Evolutionary conservation across 2,329 filamentous ascomycete species (phyloP).

Genomic region (Alternaria burnsii): DNA sequence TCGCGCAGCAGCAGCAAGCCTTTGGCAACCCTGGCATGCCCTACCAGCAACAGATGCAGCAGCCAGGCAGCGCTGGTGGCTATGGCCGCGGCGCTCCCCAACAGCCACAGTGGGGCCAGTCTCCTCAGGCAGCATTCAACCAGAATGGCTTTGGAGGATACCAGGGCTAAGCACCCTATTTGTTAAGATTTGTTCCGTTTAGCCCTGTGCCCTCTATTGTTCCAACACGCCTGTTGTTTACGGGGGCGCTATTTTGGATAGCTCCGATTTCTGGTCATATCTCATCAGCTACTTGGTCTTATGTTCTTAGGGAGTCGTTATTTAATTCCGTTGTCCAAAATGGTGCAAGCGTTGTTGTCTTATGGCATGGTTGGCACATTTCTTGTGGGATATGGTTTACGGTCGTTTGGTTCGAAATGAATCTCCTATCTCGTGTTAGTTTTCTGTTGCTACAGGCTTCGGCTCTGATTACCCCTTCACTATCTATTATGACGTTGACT

Average conservation of each 20-base stretch:
- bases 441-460: slow-evolving; percentile 21
- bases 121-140: slow-evolving; percentile 56
- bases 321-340: slow-evolving; percentile 38
- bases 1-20: slow-evolving; percentile 61
- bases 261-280: slow-evolving; percentile 40
- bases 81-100: slow-evolving; percentile 78
- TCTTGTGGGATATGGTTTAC: slow-evolving; percentile 35
- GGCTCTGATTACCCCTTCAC: slow-evolving; percentile 25
- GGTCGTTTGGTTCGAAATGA: slow-evolving; percentile 34
- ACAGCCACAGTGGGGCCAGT: slow-evolving; percentile 63
- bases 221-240: slow-evolving; percentile 47
- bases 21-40: slow-evolving; percentile 68
- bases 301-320: slow-evolving; percentile 42
- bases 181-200: slow-evolving; percentile 35
- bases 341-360: slow-evolving; percentile 31
- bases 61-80: slow-evolving; percentile 75
- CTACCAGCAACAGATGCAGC: slow-evolving; percentile 56
- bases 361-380: slow-evolving; percentile 36
- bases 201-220: slow-evolving; percentile 42
- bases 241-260: slow-evolving; percentile 50
- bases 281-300: slow-evolving; percentile 44
- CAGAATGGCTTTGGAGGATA: slow-evolving; percentile 68
- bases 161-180: slow-evolving; percentile 59
- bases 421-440: slow-evolving; percentile 35
- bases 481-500: slow-evolving; percentile 39